Evolutionary conservation across 192 early-diverging fungal genomes (phyloP).

Genomic region (Coemansia sp.): DNA sequence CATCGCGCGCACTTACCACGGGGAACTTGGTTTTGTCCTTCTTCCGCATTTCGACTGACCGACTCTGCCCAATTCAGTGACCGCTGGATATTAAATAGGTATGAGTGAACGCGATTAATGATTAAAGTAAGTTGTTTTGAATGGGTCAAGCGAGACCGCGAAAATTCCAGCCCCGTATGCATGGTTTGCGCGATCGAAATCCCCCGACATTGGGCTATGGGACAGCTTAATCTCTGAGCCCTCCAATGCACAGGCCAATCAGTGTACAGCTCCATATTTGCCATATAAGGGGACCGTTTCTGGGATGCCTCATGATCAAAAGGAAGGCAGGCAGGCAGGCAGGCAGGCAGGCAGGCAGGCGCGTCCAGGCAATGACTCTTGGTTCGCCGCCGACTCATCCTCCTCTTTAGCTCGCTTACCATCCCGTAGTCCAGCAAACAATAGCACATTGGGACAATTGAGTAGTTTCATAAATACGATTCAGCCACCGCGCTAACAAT

Average conservation of each 20-base stretch:
- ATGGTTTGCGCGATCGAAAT: not conserved
- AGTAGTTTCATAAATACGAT: not conserved
- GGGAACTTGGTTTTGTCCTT: slow-evolving; percentile 93
- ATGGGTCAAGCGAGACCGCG: not conserved
- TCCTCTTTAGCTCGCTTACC: not conserved
- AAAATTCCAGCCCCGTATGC: not conserved
- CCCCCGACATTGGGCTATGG: not conserved
- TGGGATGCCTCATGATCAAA: not conserved
- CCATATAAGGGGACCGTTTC: not conserved
- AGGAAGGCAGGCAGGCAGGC: not conserved
- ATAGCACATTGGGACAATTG: not conserved
- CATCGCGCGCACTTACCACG: slow-evolving; percentile 62
- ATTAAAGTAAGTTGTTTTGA: not conserved
- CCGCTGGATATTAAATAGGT: not conserved
- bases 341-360: not conserved
- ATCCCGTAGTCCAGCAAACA: not conserved
- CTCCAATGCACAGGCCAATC: not conserved
- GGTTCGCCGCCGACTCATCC: not conserved
- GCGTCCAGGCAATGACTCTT: not conserved
- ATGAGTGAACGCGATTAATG: not conserved
- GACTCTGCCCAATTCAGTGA: not conserved
- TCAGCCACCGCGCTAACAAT: not conserved
- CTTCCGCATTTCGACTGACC: slow-evolving; percentile 64
- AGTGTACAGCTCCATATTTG: not conserved
- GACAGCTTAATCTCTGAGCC: not conserved